Evolutionary conservation across 495 filamentous ascomycete genomes (phyloP), one percentile per base, ranked within the genome.

Genomic region (Aspergillus nidulans): DNA sequence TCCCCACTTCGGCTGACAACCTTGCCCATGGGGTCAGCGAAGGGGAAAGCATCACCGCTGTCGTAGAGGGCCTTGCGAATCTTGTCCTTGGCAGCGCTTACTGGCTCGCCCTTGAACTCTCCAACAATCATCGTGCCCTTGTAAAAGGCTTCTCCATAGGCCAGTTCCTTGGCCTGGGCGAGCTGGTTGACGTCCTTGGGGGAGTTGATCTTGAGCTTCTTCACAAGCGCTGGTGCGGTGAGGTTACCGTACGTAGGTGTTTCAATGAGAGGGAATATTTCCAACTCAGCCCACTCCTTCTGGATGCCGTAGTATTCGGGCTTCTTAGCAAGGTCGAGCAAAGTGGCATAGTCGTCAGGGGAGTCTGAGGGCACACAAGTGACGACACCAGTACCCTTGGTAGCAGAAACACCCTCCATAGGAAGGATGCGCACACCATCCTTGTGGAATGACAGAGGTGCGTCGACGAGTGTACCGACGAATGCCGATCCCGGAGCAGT

Each of bases 111-210:
- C 70, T 86, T 89, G 74, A 88, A 97, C 19, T 96, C 89, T 43
- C 94, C 94, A 50, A 88, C 79, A 38, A 90, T 69, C 89, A 98
- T 94, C 39, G 80, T 89, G 46, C 94, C 94, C 73, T 95, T 88
- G 77, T 97, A 98, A 77, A 89, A 97, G n/a, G 89, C 94, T 67
- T 96, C 92, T 68, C 91, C 95, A 76, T 98, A 98, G 4, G 94
- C 94, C 44, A 92, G 73, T 54, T 97, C 92, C 74, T 98, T 98
- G 26, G 94, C 94, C 75, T 97, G 86, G 21, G 86, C 86, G 15
- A 97, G 83, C 72, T 87, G 88, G 66, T 88, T 96, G 15, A 83
- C 78, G 63, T 98, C 94, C 71, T 97, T 98, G 51, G 94, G 92
- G 6, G 91, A 96, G 61, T 88, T 85, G 68, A 98, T 98, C 78